phyloP scores from a whole-genome alignment of 441 rosid species.

The Pelargonium australe region DNA sequence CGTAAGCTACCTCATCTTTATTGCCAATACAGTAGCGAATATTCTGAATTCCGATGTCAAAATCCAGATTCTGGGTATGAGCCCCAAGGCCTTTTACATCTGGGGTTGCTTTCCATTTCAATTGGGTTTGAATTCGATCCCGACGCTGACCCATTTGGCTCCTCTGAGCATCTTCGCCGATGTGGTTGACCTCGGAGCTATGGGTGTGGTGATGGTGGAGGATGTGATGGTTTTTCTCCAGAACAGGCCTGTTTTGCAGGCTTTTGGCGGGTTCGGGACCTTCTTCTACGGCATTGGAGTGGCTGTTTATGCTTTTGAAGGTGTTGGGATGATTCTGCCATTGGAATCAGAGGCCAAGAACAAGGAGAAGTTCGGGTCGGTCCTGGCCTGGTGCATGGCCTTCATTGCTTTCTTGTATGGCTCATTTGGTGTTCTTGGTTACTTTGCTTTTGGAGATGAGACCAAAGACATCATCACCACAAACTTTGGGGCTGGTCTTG shows the following conservation, averaged over 20 bases:
- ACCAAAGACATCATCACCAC: slow-evolving; percentile 57
- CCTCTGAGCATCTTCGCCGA: slow-evolving; percentile 71
- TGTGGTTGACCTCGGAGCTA: slow-evolving; percentile 52
- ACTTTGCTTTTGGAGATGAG: slow-evolving; percentile 57
- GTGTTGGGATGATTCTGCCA: slow-evolving; percentile 56
- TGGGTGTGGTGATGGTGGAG: slow-evolving; percentile 52
- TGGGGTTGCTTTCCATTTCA: slow-evolving; percentile 69
- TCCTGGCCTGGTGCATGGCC: slow-evolving; percentile 45
- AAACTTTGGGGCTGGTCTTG: slow-evolving; percentile 44
- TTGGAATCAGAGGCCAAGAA: slow-evolving; percentile 50
- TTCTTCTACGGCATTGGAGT: slow-evolving; percentile 59
- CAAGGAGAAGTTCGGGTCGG: slow-evolving; percentile 47
- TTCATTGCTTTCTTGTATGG: slow-evolving; percentile 45
- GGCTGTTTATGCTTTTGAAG: slow-evolving; percentile 64
- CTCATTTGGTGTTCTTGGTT: slow-evolving; percentile 53
- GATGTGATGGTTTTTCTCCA: slow-evolving; percentile 36
- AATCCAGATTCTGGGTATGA: slow-evolving; percentile 30
- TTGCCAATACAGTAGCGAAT: slow-evolving; percentile 48
- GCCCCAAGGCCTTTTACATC: slow-evolving; percentile 36
- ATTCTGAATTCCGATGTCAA: slow-evolving; percentile 20
- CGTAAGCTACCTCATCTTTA: slow-evolving; percentile 50
- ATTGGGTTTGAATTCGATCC: slow-evolving; percentile 55
- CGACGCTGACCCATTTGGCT: slow-evolving; percentile 55
- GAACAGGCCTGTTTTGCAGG: slow-evolving; percentile 33
- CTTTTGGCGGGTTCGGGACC: slow-evolving; percentile 48